Evolutionary conservation across 768 basidiomycete genomes (phyloP).

Genomic region (Termitomyces sp.): DNA sequence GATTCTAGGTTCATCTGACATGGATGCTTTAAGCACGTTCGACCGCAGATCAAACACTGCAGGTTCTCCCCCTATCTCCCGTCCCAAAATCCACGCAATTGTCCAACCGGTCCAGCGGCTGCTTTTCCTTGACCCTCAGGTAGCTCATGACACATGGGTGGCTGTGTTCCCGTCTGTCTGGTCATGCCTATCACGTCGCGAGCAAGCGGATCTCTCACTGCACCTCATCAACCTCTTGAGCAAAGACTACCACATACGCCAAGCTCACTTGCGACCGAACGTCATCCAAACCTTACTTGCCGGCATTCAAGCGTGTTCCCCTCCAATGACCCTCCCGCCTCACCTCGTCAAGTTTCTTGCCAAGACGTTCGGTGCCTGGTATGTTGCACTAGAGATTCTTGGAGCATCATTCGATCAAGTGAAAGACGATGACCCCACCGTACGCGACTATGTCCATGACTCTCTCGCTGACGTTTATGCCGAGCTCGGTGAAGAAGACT

Average conservation of each 20-base stretch:
- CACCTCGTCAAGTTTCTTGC: constrained; percentile 95
- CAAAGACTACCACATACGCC: constrained; percentile 90
- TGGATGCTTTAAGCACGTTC: constrained; percentile 32
- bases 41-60: constrained; percentile 36
- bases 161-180: constrained; percentile 84
- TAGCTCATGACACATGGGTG: constrained; percentile 83
- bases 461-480: constrained; percentile 94
- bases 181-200: constrained; percentile 79
- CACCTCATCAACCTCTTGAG: constrained; percentile 88
- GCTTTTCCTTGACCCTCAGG: constrained; percentile 71
- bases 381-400: constrained; percentile 83
- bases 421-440: constrained; percentile 73
- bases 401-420: constrained; percentile 73
- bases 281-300: constrained; percentile 87
- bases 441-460: constrained; percentile 83
- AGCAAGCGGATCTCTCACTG: constrained; percentile 85
- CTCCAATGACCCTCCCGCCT: constrained; percentile 87
- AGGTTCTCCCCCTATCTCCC: constrained; percentile 30
- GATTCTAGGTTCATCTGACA: constrained; percentile 62
- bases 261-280: constrained; percentile 87
- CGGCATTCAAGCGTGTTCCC: constrained; percentile 80
- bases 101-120: constrained; percentile 80
- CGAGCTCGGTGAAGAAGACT: constrained; percentile 92
- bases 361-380: constrained; percentile 97
- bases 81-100: constrained; percentile 49